These are phyloP conservation scores for Turnera subulata DNA, from an alignment of 345 rosid genomes.

Conservation along the genomic window DNA sequence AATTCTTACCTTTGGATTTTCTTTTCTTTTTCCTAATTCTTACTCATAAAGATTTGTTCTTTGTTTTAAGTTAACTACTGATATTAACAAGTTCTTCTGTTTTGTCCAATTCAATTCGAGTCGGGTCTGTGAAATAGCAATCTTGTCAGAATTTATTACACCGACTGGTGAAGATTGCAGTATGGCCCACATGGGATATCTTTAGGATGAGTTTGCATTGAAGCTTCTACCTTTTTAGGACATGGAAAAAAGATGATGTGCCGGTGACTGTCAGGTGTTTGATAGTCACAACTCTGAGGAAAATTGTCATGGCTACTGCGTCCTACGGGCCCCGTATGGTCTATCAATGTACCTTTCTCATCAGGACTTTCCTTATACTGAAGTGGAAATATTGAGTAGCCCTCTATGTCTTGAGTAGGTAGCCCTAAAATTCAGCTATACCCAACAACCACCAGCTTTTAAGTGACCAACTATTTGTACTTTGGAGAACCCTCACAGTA, in stretches of 20 bases:
- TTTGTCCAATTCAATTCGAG: too few relatives aligned
- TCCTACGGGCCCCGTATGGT: background rate
- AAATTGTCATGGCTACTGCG: background rate
- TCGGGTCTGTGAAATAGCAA: too few relatives aligned
- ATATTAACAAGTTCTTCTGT: too few relatives aligned
- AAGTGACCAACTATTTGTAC: background rate
- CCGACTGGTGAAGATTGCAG: background rate
- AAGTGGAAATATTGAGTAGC: background rate
- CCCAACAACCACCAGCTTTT: too few relatives aligned
- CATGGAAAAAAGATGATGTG: background rate
- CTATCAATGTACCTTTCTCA: background rate
- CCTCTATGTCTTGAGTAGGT: background rate
- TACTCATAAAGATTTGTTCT: too few relatives aligned
- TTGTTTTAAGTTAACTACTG: too few relatives aligned
- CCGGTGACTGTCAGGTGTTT: background rate
- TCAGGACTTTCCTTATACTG: background rate
- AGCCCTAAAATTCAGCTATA: too few relatives aligned
- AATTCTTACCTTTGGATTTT: too few relatives aligned
- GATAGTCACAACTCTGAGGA: background rate
- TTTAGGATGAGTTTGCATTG: background rate
- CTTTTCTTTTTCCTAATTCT: too few relatives aligned
- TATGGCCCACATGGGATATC: background rate
- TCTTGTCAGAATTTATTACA: too few relatives aligned
- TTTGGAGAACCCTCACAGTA: too few relatives aligned
- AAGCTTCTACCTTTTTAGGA: background rate